A percentile compares a stretch with the other conserved stretches of the same genome.
Evolutionary conservation across 305 asterid genomes (phyloP).

Genomic region (Solanum hybrid): DNA sequence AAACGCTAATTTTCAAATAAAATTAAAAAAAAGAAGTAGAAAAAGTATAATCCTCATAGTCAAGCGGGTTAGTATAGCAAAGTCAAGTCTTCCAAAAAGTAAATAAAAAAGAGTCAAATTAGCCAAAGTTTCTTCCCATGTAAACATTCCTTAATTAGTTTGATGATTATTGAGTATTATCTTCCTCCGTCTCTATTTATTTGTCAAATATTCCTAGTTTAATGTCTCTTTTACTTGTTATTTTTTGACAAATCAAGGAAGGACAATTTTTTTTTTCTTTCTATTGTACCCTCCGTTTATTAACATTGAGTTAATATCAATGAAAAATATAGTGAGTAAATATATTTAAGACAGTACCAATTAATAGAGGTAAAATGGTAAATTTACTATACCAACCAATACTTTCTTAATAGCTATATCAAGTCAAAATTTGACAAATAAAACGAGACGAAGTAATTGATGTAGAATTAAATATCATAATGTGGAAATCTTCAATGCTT

Average conservation of each 20-base stretch:
- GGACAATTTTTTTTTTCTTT: background rate
- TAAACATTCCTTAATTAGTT: background rate
- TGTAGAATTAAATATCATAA: background rate
- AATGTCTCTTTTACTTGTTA: no score
- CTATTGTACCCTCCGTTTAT: accelerated
- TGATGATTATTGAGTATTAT: background rate
- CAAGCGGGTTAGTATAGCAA: background rate
- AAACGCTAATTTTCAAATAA: background rate
- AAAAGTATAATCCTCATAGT: background rate
- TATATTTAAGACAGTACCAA: no score
- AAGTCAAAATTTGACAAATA: no score
- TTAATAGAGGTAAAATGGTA: no score
- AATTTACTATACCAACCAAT: no score
- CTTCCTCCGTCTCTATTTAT: background rate
- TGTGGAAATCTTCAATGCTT: background rate
- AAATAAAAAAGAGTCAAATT: background rate
- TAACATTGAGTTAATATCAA: no score
- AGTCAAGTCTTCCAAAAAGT: background rate
- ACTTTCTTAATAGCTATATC: no score
- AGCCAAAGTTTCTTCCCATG: background rate
- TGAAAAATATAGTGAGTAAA: no score
- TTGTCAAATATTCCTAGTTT: no score
- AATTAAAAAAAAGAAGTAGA: no score
- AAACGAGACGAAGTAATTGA: background rate
- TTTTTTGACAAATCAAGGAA: no score